Conservation (phyloP, 1,284 basidiomycete species). For the Apiotrichum akiyoshidainum region DNA sequence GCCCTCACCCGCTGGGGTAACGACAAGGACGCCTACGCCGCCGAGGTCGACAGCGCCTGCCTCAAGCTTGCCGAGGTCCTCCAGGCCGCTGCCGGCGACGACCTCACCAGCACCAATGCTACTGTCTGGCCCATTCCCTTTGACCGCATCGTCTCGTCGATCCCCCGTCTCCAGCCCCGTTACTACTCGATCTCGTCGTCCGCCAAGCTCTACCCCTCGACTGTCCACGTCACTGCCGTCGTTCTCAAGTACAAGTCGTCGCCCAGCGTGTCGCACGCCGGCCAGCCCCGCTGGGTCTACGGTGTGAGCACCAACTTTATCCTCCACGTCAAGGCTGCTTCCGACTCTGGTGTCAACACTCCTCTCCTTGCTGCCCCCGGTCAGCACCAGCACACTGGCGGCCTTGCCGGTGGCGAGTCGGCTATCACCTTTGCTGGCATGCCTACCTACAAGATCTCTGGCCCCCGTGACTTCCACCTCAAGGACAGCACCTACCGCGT, state of each 20-base stretch:
- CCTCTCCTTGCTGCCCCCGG: slow-evolving; percentile 28
- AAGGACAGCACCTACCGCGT: slow-evolving; percentile 66
- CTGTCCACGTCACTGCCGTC: slow-evolving; percentile 92
- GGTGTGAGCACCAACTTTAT: slow-evolving; percentile 90
- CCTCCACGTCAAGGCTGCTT: slow-evolving; percentile 70
- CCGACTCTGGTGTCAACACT: slow-evolving; percentile 51
- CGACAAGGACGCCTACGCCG: slow-evolving; percentile 81
- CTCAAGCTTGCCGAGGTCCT: slow-evolving; percentile 89
- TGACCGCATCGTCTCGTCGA: slow-evolving; percentile 88
- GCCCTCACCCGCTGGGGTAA: slow-evolving; percentile 74
- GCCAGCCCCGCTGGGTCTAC: slow-evolving; percentile 60
- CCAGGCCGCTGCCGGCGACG: slow-evolving; percentile 76
- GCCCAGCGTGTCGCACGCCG: slow-evolving; percentile 55
- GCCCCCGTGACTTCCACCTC: slow-evolving; percentile 78
- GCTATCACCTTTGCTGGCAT: slow-evolving; percentile 15
- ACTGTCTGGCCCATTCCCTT: slow-evolving; percentile 89
- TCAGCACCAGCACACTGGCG: slow-evolving; percentile 10
- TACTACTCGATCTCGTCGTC: slow-evolving; percentile 99
- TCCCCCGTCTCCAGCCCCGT: slow-evolving; percentile 89
- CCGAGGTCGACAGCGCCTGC: slow-evolving; percentile 71
- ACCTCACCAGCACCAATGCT: slow-evolving; percentile 52
- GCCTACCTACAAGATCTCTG: slow-evolving; percentile 80
- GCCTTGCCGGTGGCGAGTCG: slow-evolving; percentile 15
- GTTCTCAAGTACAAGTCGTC: slow-evolving; percentile 84
- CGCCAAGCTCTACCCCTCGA: slow-evolving; percentile 81